Percentiles rank a stretch among this genome's conserved stretches.
Conservation (phyloP, 2,329 filamentous ascomycete species). For the Coniochaeta sp. region DNA sequence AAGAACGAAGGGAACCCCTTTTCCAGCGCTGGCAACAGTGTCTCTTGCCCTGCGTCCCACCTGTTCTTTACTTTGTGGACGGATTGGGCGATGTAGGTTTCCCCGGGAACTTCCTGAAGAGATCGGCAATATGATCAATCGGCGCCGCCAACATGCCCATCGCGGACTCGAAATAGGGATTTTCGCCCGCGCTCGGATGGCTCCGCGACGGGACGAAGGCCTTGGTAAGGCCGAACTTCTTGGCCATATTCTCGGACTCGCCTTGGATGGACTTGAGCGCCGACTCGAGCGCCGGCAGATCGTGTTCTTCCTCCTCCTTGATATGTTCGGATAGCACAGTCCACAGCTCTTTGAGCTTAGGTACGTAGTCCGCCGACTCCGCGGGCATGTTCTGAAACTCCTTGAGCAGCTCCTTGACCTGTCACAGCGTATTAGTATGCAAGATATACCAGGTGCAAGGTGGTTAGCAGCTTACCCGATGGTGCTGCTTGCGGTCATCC, state of each 20-base stretch:
- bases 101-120: conserved; percentile 6
- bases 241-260: conserved; percentile 5
- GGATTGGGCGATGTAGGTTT: too few species aligned
- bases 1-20: too few species aligned
- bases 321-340: too few species aligned
- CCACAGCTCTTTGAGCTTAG: conserved; percentile 7
- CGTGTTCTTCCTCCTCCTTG: conserved; percentile 4
- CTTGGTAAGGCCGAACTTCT: conserved; percentile 6
- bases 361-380: conserved; percentile 1
- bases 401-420: conserved; percentile 7
- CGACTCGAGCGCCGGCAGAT: conserved; percentile 6
- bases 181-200: conserved; percentile 6
- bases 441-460: not conserved
- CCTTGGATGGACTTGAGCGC: not conserved
- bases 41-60: too few species aligned
- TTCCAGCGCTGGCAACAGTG: too few species aligned
- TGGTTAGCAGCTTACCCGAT: conserved; percentile 3
- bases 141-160: conserved; percentile 5
- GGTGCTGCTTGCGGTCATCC: conserved; percentile 5
- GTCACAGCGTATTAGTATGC: not conserved
- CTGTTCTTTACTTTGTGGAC: too few species aligned
- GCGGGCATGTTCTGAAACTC: too few species aligned
- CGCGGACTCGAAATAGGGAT: conserved; percentile 6
- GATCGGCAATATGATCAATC: conserved; percentile 5
- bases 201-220: conserved; percentile 6